A percentile compares a stretch with the other conserved stretches of the same genome.
phyloP scores from a whole-genome alignment of 768 basidiomycete species.

The Neoboletus brunneissimus region DNA sequence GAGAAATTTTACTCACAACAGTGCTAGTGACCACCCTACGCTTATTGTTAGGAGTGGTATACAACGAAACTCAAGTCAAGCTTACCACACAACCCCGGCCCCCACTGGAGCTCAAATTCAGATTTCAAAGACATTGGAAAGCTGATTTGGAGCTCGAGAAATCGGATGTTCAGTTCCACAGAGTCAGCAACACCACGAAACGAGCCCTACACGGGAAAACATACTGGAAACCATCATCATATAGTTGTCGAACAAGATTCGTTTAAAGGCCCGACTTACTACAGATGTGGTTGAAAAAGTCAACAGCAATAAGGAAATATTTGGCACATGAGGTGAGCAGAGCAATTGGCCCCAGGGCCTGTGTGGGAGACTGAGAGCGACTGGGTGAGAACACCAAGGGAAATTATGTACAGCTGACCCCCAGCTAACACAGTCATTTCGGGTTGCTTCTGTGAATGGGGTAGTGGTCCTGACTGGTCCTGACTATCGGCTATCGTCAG shows the following conservation, averaged over 20 bases:
- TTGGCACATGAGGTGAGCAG: too few relatives aligned
- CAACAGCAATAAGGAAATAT: too few relatives aligned
- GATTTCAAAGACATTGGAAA: background rate
- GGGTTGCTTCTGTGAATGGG: too few relatives aligned
- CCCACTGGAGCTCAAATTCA: background rate
- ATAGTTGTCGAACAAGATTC: background rate
- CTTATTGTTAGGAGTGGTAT: background rate
- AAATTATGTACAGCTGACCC: too few relatives aligned
- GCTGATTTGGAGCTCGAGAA: background rate
- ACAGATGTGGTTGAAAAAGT: too few relatives aligned
- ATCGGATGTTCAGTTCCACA: background rate
- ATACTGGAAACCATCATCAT: background rate
- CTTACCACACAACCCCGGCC: constrained; percentile 3
- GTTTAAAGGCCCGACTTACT: background rate
- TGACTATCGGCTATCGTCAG: too few relatives aligned
- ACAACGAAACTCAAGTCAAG: background rate
- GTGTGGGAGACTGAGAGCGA: too few relatives aligned
- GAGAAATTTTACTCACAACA: background rate
- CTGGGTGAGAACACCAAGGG: too few relatives aligned
- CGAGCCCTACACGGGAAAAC: background rate
- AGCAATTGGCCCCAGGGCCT: too few relatives aligned
- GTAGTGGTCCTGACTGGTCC: too few relatives aligned
- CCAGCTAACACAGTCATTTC: too few relatives aligned
- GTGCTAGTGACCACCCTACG: constrained; percentile 1
- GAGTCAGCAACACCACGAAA: background rate